Base-by-base conservation (phyloP, 2,329 filamentous ascomycete species). In the Phaeoacremonium minimum region DNA sequence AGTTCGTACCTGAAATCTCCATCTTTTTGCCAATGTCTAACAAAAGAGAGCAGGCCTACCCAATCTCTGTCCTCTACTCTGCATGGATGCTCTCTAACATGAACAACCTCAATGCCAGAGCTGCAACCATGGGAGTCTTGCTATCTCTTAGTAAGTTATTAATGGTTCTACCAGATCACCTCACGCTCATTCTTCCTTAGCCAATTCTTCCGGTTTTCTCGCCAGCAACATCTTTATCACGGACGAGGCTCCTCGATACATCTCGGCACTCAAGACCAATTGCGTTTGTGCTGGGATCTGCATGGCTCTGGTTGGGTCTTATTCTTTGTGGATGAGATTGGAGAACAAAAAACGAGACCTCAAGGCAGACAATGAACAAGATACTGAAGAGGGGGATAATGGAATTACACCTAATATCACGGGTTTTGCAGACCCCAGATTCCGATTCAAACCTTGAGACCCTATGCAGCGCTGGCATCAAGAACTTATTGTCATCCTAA, bases 41-140 rank as follows among this genome's bases (percentile, higher is more conserved):
- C 12, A 11, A 7, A 13, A 7, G 13, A 7, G 22, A 19, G 15
- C 29, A 41, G 38, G 38, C 38, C 19, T 41, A 41, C n/a, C 38
- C 38, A 12, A 32, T 16, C 6, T 28, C 33, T 9, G 26, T 29
- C 14, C 26, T 41, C 16, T 33, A 34, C 29, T 15, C 33, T 7
- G 28, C 38, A 7, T 41, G 38, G 38, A 28, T 26, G 16, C 18
- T 41, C 9, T 17, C 28, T 15, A 41, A 41, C 18, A 20, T 41
- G n/a, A 33, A 33, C 6, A 41, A 41, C 18, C 26, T 41, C 18
- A 41, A 41, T 33, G 34, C 38, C 4, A 33, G 38, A 11, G 38
- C 34, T 12, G n/a, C 37, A 15, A 22, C 30, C 28, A 33, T 19
- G 12, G 38, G 38, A 4, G 5, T 41, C 6, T 32, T 28, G 15